Percentiles rank a stretch among this genome's conserved stretches.
Conservation (phyloP, 2,329 filamentous ascomycete species). For the Hypoxylon sp. region DNA sequence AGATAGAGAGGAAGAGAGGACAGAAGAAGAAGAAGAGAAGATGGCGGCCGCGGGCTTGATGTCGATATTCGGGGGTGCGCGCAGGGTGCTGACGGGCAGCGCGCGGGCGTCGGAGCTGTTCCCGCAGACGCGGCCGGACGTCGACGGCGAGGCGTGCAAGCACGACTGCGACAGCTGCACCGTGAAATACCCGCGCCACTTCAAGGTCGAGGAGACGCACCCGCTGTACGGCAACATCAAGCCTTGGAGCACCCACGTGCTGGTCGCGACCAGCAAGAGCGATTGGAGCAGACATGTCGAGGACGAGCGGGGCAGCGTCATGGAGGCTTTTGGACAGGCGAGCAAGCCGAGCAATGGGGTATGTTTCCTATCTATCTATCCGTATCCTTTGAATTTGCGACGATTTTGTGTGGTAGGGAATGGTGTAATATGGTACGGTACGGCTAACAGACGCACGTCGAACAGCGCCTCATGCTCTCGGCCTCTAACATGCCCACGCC, state of each 20-base stretch:
- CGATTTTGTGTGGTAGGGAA: neutral
- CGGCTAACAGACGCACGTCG: neutral
- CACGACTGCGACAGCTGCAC: conserved; percentile 89
- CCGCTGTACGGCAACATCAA: conserved; percentile 87
- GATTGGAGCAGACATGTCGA: conserved; percentile 94
- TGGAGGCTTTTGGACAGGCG: conserved; percentile 78
- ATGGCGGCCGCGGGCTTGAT: conserved; percentile 59
- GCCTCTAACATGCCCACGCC: conserved; percentile 92
- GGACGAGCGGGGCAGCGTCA: conserved; percentile 88
- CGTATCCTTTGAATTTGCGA: conserved; percentile 12
- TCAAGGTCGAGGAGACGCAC: conserved; percentile 83
- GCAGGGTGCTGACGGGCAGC: conserved; percentile 53
- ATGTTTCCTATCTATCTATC: conserved; percentile 53
- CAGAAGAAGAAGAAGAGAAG: conserved; percentile 47
- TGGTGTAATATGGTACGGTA: neutral
- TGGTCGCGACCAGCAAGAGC: conserved; percentile 95
- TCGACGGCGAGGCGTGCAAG: conserved; percentile 90
- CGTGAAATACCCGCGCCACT: conserved; percentile 79
- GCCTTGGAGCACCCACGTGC: conserved; percentile 88
- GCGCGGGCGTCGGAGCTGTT: conserved; percentile 70
- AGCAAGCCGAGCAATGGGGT: conserved; percentile 78
- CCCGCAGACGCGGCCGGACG: conserved; percentile 76
- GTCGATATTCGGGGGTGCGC: conserved; percentile 58
- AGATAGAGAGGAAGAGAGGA: neutral
- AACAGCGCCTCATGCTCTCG: conserved; percentile 86